Base-by-base conservation (phyloP, 768 basidiomycete species). In the Leccinum disarticulatum region DNA sequence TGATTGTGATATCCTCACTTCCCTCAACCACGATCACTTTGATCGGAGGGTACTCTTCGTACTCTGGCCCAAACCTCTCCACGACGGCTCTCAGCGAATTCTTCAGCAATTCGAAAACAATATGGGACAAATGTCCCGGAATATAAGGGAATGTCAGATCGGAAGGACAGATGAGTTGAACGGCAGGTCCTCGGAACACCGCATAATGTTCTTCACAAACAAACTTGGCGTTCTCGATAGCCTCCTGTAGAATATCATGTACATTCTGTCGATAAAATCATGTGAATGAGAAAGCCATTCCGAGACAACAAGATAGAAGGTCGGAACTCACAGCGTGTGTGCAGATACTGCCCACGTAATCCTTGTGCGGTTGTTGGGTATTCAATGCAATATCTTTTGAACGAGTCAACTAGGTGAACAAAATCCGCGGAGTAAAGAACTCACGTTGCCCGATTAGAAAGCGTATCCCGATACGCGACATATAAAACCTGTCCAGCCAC, bases 1-100 rank as follows among this genome's bases (percentile, higher is more conserved):
- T 99, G 82, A 99, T 93, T 3, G 96, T 98, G 68, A 98, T 97
- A 68, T 98, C 96, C 70, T 98, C 96, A 63, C 87, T 91, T n/a
- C 96, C 95, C 70, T 96, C 95, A 1, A 96, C 92, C 36, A 97
- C 96, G 58, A 98, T 84, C 41, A 69, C 69, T 41, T 69, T 69
- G 60, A 68, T 69, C 0, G 67, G 63, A 3, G 67, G 67, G 11
- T 70, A 70, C 9, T 87, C 85, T 71, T 92, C 93, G 59, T 86
- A 80, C 49, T 93, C 89, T 2, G 85, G 83, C 0, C 96, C 96
- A 72, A 85, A 90, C 1, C 91, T 84, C 74, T 98, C 97, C 13
- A 99, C 96, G 55, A 96, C 91, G 1, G 96, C 96, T 36, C 96
- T 88, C 10, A 98, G 81, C 14, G 95, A 97, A 80, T 99, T 99